Evolutionary conservation across 2,329 filamentous ascomycete genomes (phyloP).

Genomic region (Knufia fluminis): DNA sequence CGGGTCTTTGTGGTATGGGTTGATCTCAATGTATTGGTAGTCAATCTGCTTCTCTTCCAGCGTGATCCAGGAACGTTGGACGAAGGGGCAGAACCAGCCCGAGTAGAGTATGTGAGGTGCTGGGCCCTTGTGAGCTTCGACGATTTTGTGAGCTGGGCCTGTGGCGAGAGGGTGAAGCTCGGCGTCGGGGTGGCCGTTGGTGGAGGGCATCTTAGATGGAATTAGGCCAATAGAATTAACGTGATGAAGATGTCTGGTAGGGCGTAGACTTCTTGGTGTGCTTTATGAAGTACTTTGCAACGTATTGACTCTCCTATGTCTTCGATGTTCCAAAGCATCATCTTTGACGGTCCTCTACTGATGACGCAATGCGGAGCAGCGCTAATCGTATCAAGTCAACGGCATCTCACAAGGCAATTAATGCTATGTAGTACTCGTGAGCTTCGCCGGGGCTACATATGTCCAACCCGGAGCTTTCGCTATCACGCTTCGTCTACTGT

Average conservation of each 20-base stretch:
- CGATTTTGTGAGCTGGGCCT: constrained; percentile 1
- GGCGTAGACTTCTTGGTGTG: too few species aligned
- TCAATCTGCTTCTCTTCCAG: constrained; percentile 58
- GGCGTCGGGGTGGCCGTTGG: constrained; percentile 7
- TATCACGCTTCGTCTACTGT: too few species aligned
- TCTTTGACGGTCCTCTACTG: background rate
- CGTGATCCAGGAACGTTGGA: constrained; percentile 66
- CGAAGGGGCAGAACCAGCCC: constrained; percentile 60
- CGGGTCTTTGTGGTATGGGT: constrained; percentile 61
- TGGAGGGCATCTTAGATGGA: background rate
- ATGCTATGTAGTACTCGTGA: too few species aligned
- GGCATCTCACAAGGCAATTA: background rate
- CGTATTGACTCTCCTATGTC: too few species aligned
- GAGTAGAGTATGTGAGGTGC: constrained; percentile 52
- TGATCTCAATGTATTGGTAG: constrained; percentile 69
- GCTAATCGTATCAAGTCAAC: background rate
- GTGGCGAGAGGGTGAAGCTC: constrained; percentile 5
- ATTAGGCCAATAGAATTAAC: too few species aligned
- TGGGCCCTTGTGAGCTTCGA: background rate
- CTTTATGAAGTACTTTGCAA: too few species aligned
- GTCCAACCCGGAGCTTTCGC: too few species aligned
- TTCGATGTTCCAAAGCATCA: background rate
- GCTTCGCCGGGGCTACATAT: too few species aligned
- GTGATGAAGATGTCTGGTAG: too few species aligned
- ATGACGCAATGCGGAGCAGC: background rate